phyloP scores from a whole-genome alignment of 352 stramenopile species.

The Globisporangium lucens region DNA sequence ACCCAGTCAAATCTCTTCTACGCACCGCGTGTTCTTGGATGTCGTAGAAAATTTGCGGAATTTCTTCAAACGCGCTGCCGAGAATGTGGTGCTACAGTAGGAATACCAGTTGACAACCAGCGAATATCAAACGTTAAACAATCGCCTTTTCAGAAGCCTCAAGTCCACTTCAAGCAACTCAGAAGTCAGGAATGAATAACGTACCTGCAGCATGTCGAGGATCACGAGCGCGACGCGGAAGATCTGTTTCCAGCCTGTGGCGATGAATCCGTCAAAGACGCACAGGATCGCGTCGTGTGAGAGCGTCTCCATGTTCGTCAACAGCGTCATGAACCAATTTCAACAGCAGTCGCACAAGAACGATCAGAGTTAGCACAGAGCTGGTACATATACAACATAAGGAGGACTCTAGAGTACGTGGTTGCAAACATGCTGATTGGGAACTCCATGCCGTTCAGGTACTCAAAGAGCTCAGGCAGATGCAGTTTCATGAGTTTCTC shows the following conservation, averaged over 20 bases:
- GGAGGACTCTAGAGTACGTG: slow-evolving; percentile 26
- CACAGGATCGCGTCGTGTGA: slow-evolving; percentile 55
- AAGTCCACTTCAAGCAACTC: background rate
- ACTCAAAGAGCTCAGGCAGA: slow-evolving; percentile 34
- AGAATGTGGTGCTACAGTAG: slow-evolving; percentile 44
- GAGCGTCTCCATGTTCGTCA: slow-evolving; percentile 71
- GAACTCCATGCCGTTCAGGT: slow-evolving; percentile 61
- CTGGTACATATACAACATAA: too few species aligned
- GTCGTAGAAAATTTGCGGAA: slow-evolving; percentile 75
- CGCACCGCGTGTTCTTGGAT: slow-evolving; percentile 59
- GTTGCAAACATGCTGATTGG: slow-evolving; percentile 68
- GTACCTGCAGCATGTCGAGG: slow-evolving; percentile 47
- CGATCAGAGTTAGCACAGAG: background rate
- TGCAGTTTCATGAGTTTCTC: slow-evolving; percentile 43
- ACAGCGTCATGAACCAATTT: slow-evolving; percentile 85
- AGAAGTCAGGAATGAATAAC: background rate
- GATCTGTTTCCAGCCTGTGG: slow-evolving; percentile 71
- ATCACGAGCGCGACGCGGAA: slow-evolving; percentile 64
- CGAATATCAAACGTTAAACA: too few species aligned
- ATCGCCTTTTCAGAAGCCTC: too few species aligned
- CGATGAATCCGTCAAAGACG: slow-evolving; percentile 63
- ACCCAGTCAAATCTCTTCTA: background rate
- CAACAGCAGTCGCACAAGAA: background rate
- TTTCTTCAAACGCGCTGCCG: slow-evolving; percentile 61
- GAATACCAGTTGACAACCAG: background rate